Evolutionary conservation across 805 yeast species (phyloP), one percentile per base, ranked within the genome.

Genomic region (Barnettozyma wickerhamii): DNA sequence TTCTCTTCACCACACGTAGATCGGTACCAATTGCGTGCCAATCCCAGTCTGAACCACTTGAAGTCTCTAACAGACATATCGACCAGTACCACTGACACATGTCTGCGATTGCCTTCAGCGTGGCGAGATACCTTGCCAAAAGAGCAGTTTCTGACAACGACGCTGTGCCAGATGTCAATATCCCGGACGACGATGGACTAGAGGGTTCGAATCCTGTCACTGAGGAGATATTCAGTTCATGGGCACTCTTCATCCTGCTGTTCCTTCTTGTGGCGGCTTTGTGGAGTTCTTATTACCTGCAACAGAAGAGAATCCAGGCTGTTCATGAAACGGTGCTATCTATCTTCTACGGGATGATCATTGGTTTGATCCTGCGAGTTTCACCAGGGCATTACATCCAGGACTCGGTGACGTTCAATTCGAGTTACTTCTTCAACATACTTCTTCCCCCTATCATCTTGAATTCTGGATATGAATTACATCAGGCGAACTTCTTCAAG

Each of bases 301-400:
- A 91, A 56, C 96, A 88, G 55, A 76, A 87, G 52, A 75, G 93
- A 49, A 91, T 93, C 54, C 90, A 87, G 62, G 95, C 96, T 4
- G 78, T 93, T n/a, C 99, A 93, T 63, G 99, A 93, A 65, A 93
- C 99, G 0, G 98, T 93, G 30, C 67, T 95, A 33, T 88, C 98
- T 2, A 93, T 93, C 44, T 89, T 93, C 59, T 89, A 91, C 54
- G 99, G 99, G 17, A 90, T 88, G 98, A 71, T 88, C 35, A 95
- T 93, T 20, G 99, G 99, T 0, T 63, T 95, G 26, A 75, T 93
- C 18, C 89, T 95, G 45, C 74, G 99, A 52, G 72, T 91, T 18
- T 75, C 88, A 3, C 99, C 99, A 0, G 99, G 99, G 35, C 97
- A 89, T 61, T 89, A 88, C 63, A 95, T 93, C 53, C 99, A 95